Evolutionary conservation across 2,329 filamentous ascomycete genomes (phyloP).

Genomic region (Colletotrichum echinochloae): DNA sequence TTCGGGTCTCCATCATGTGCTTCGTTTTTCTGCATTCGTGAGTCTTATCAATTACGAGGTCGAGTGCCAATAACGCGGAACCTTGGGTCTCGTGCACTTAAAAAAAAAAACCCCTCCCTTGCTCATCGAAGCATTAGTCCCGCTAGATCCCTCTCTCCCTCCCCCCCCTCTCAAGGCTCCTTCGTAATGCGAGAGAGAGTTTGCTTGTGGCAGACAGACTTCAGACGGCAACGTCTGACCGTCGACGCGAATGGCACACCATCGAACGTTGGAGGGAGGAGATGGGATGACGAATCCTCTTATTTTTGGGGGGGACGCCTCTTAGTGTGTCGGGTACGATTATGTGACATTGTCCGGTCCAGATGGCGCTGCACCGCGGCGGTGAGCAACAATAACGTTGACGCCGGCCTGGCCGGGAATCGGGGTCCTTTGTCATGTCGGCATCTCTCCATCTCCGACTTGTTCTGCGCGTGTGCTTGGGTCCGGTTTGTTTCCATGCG

Average conservation of each 20-base stretch:
- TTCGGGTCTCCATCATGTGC: conserved; percentile 1
- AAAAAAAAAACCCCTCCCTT: neutral
- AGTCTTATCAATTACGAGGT: neutral
- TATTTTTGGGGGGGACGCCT: neutral
- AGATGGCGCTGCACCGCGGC: conserved; percentile 1
- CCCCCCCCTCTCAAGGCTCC: neutral
- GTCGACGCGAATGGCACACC: neutral
- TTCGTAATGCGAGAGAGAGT: neutral
- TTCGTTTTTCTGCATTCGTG: conserved; percentile 6
- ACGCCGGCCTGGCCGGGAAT: neutral
- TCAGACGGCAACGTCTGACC: conserved; percentile 11
- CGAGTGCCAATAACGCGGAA: neutral
- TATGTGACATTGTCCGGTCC: neutral
- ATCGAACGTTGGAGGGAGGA: neutral
- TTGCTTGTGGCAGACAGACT: neutral
- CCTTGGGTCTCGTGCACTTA: neutral
- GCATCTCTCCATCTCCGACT: neutral
- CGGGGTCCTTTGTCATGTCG: neutral
- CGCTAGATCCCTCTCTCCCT: neutral
- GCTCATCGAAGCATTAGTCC: neutral
- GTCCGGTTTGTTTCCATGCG: neutral
- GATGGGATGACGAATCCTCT: conserved; percentile 9
- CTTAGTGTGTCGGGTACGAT: neutral
- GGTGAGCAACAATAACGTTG: conserved; percentile 1
- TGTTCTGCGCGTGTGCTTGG: neutral